These are phyloP conservation scores for Fusarium camptoceras DNA, from an alignment of 2,329 filamentous ascomycete genomes.

Conservation along the genomic window DNA sequence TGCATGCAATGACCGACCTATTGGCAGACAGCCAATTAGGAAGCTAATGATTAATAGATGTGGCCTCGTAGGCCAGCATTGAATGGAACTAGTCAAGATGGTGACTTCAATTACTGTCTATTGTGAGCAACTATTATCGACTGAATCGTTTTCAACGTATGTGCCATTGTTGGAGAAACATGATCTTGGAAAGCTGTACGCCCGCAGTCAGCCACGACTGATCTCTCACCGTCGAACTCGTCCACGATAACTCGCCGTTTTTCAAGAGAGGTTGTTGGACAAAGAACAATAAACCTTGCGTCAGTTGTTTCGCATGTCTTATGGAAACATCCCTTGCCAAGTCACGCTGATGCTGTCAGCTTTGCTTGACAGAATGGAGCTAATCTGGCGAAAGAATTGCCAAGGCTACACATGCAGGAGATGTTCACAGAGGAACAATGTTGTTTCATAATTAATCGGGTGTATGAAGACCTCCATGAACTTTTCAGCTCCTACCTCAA, in stretches of 20 bases:
- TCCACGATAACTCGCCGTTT: not conserved
- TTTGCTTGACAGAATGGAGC: not conserved
- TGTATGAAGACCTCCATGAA: not conserved
- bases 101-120: not conserved
- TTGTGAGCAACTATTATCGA: not conserved
- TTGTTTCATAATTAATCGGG: not conserved
- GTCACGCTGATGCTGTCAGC: not conserved
- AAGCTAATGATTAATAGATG: constrained; percentile 48
- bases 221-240: not conserved
- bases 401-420: not conserved
- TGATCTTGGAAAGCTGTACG: not conserved
- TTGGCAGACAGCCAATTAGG: constrained; percentile 23
- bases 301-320: constrained; percentile 8
- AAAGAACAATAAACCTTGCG: not conserved
- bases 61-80: constrained; percentile 24
- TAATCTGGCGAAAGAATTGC: not conserved
- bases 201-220: not conserved
- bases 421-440: not conserved
- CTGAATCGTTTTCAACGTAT: not conserved
- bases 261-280: not conserved
- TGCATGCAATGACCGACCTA: constrained; percentile 23
- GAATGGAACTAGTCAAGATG: constrained; percentile 4
- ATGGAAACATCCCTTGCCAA: constrained; percentile 18
- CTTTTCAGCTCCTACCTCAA: not conserved
- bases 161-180: not conserved